Percentiles rank a stretch among this genome's conserved stretches.
These are phyloP conservation scores for Lasiodiplodia citricola DNA, from an alignment of 2,329 filamentous ascomycete species.

Conservation along the genomic window DNA sequence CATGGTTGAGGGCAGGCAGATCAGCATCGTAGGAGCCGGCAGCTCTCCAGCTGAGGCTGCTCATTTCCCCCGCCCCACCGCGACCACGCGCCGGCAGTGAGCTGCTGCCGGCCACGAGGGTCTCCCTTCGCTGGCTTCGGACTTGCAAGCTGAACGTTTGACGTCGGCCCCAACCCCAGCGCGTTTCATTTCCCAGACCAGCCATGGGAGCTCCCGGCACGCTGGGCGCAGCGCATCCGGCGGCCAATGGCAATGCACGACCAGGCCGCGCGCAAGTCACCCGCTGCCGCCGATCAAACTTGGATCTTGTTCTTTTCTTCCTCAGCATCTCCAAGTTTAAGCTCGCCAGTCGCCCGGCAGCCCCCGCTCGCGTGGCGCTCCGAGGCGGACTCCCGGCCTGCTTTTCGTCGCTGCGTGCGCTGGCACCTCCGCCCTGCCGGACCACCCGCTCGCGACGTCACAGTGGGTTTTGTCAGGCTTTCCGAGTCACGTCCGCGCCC, in stretches of 20 bases:
- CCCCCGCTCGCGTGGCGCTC: not conserved
- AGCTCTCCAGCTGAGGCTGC: constrained; percentile 8
- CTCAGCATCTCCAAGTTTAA: not conserved
- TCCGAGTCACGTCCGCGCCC: not conserved
- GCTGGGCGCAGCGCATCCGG: not conserved
- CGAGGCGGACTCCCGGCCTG: not conserved
- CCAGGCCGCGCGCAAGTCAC: not conserved
- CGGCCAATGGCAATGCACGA: not conserved
- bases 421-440: not conserved
- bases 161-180: not conserved
- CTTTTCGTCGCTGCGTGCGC: not conserved
- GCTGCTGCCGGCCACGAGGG: not conserved
- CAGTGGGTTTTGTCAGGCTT: not conserved
- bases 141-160: not conserved
- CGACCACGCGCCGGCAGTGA: not conserved
- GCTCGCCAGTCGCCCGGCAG: not conserved
- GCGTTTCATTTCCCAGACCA: not conserved
- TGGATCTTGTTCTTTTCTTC: not conserved
- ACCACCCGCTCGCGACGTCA: not conserved
- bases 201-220: not conserved
- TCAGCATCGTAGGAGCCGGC: not conserved
- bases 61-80: constrained; percentile 20
- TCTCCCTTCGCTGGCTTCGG: no score
- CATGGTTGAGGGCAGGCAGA: constrained; percentile 13
- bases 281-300: not conserved